phyloP scores from a whole-genome alignment of 352 stramenopile genomes.

The Pythium folliculosum region DNA sequence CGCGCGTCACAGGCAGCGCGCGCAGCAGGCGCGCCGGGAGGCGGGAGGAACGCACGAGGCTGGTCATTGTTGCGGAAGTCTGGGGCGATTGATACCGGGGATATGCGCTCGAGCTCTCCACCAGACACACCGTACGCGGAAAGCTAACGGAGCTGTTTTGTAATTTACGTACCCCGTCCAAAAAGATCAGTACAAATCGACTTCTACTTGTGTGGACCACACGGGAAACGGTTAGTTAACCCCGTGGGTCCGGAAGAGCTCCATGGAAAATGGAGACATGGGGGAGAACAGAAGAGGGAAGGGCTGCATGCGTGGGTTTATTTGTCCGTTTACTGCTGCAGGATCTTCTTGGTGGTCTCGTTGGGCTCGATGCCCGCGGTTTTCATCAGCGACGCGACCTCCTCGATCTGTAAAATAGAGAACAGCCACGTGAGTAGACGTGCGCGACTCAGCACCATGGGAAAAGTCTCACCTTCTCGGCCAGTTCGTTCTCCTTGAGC shows the following conservation, averaged over 20 bases:
- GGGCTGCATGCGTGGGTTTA: not conserved
- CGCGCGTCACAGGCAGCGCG: conserved; percentile 1
- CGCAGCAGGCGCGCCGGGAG: not conserved
- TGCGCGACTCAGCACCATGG: no score
- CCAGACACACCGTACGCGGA: conserved; percentile 9
- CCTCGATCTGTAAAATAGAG: conserved; percentile 63
- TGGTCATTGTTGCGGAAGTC: not conserved
- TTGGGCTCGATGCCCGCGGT: conserved; percentile 74
- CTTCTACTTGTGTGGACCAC: conserved; percentile 6
- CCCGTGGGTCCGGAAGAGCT: not conserved
- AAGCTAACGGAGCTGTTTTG: not conserved
- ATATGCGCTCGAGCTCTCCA: conserved; percentile 3
- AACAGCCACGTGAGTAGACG: no score
- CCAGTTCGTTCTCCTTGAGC: conserved; percentile 78
- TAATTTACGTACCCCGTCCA: conserved; percentile 6
- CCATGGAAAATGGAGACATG: not conserved
- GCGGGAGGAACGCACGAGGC: conserved; percentile 7
- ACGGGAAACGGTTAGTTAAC: not conserved
- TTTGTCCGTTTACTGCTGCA: conserved; percentile 46
- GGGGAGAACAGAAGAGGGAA: not conserved
- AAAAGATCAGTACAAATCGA: not conserved
- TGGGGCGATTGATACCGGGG: not conserved
- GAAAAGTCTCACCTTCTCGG: conserved; percentile 45
- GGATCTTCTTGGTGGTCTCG: conserved; percentile 83
- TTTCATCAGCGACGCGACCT: conserved; percentile 80